Evolutionary conservation across 2,329 filamentous ascomycete genomes (phyloP), one percentile per base, ranked within the genome.

Genomic region (Colletotrichum eremochloae): DNA sequence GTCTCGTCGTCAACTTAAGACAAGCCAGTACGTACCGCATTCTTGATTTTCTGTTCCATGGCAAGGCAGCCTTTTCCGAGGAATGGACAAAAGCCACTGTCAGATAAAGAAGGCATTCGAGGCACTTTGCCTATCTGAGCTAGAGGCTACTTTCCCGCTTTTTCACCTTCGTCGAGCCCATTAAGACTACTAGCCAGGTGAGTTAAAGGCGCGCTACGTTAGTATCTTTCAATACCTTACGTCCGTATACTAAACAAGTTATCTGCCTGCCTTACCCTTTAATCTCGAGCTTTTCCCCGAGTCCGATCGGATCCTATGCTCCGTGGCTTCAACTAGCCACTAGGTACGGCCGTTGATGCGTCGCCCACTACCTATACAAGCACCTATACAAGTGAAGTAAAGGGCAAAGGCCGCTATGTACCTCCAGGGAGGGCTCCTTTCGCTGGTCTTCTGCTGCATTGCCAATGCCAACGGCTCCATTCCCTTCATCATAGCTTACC

Each of bases 171-270:
- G 9, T 20, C 6, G 12, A 44, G 33, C 24, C 20, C 8, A 38
- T 31, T 2, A 56, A 56, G 31, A 55, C 20, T 53, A 46, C 60
- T 31, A 24, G 33, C 53, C 44, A 44, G 60, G n/a, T 55, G 33
- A 5, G 9, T 53, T 64, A 60, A 60, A 53, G 38, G 8, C 48
- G 33, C 67, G 44, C 68, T 60, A 64, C 60, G 38, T 64, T 72
- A 55, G 60, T 62, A 20, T 18, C 33, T n/a, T 31, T 55, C 24
- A 46, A 48, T 69, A 64, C 66, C 65, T 68, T 72, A 72, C 69
- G 69, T 63, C 66, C 69, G 66, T 72, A 72, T 69, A 29, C 57
- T 72, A 69, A 44, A 40, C 33, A 63, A 40, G 61, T 38, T 44
- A 33, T n/a, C 24, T 53, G 18, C 42, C 7, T 46, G n/a, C 46